phyloP scores from a whole-genome alignment of 495 filamentous ascomycete species.

The Geopyxis carbonaria region DNA sequence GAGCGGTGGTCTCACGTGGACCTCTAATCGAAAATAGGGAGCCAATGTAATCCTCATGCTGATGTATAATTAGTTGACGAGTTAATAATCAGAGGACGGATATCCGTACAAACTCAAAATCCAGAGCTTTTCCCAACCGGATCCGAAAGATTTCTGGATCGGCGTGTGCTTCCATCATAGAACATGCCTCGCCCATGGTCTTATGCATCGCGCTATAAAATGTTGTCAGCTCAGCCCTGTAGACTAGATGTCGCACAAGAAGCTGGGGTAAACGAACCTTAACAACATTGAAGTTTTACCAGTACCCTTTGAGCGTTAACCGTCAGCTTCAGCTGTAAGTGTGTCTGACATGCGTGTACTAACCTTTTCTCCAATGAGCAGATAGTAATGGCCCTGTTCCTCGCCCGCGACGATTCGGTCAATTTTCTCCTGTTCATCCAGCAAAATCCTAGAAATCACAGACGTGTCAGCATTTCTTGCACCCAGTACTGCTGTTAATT shows the following conservation, averaged over 20 bases:
- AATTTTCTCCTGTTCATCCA: conserved; percentile 63
- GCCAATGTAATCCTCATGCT: conserved; percentile 73
- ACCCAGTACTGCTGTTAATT: no score
- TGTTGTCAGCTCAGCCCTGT: conserved; percentile 3
- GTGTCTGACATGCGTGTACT: conserved; percentile 23
- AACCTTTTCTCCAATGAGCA: conserved; percentile 66
- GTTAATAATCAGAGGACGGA: not conserved
- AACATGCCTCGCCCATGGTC: conserved; percentile 64
- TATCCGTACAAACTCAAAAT: conserved; percentile 60
- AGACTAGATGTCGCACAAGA: not conserved
- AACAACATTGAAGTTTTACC: conserved; percentile 93
- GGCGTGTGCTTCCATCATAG: conserved; percentile 91
- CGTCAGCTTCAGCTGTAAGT: conserved; percentile 1
- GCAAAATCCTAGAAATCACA: conserved; percentile 67
- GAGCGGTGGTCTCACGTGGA: conserved; percentile 71
- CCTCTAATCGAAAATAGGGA: conserved; percentile 86
- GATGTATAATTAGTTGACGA: conserved; percentile 11
- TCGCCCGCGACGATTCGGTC: conserved; percentile 59
- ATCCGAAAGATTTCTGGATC: conserved; percentile 91
- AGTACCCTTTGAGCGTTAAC: conserved; percentile 52
- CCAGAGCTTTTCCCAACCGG: conserved; percentile 75
- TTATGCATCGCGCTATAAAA: conserved; percentile 55
- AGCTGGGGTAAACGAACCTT: conserved; percentile 27
- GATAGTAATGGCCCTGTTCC: conserved; percentile 62
- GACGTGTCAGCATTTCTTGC: no score